Evolutionary conservation across 148 eudicot genomes (phyloP).

Genomic region (Chenopodium quinoa): DNA sequence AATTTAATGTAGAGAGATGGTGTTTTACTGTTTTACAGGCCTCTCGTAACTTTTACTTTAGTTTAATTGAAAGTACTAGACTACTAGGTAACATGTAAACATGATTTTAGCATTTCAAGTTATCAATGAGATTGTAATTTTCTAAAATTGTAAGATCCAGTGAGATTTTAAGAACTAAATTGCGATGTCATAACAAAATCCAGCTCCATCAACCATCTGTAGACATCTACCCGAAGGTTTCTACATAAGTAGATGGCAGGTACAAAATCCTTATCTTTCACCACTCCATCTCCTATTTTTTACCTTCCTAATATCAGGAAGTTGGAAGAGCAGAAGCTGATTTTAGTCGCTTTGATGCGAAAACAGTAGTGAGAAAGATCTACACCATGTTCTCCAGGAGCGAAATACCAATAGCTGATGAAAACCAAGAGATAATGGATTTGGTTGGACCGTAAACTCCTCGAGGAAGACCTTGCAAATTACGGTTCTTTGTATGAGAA

Average conservation of each 20-base stretch:
- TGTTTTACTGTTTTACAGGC: too few relatives aligned
- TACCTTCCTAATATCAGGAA: conserved; percentile 28
- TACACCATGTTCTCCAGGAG: conserved; percentile 58
- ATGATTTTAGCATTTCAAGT: too few relatives aligned
- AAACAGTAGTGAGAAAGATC: conserved; percentile 52
- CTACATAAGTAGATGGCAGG: conserved; percentile 60
- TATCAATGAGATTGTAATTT: too few relatives aligned
- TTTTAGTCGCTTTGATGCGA: conserved; percentile 54
- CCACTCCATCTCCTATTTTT: not conserved
- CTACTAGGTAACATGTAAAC: too few relatives aligned
- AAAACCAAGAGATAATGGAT: conserved; percentile 69
- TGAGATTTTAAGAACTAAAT: too few relatives aligned
- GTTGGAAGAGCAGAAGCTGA: conserved; percentile 76
- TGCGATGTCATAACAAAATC: not conserved
- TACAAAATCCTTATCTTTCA: conserved; percentile 5
- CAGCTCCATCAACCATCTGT: conserved; percentile 20
- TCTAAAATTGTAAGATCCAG: too few relatives aligned
- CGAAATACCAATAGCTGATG: conserved; percentile 53
- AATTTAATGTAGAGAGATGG: too few relatives aligned
- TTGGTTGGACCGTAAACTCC: conserved; percentile 48
- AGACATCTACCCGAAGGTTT: conserved; percentile 50
- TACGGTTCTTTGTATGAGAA: conserved; percentile 54
- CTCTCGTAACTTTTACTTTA: too few relatives aligned
- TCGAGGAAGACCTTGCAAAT: conserved; percentile 47
- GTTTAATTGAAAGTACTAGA: too few relatives aligned